phyloP scores from a whole-genome alignment of 495 filamentous ascomycete species.

The Penicillium maclennaniae region DNA sequence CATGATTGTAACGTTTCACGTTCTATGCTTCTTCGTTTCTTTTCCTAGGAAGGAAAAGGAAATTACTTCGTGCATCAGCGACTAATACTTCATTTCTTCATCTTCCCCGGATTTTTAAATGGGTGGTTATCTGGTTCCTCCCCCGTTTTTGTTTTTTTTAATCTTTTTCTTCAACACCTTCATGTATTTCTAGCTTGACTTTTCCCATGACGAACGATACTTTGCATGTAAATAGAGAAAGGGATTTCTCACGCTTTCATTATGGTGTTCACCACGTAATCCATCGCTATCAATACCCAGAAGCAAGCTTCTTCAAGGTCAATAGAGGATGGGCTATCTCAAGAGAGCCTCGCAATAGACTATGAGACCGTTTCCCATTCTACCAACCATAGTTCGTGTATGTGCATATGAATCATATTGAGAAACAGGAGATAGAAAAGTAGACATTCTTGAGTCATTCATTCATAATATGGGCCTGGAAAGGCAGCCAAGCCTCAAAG shows the following conservation, averaged over 20 bases:
- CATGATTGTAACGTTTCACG: conserved; percentile 16
- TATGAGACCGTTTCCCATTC: too few relatives aligned
- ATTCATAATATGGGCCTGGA: conserved; percentile 4
- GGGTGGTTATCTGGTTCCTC: conserved; percentile 8
- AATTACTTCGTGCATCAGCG: conserved; percentile 7
- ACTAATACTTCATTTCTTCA: conserved; percentile 5
- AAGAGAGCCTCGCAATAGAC: too few relatives aligned
- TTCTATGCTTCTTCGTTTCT: conserved; percentile 4
- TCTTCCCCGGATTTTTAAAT: background rate
- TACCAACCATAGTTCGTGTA: too few relatives aligned
- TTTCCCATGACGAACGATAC: conserved; percentile 12
- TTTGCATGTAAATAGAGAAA: conserved; percentile 29
- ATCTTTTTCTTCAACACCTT: conserved; percentile 10
- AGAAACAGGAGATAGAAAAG: background rate
- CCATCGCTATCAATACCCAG: too few relatives aligned
- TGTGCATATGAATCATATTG: background rate
- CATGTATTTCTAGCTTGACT: conserved; percentile 30
- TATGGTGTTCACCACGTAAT: background rate
- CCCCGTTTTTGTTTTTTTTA: conserved; percentile 1
- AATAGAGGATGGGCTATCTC: too few relatives aligned
- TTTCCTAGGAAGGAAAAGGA: background rate
- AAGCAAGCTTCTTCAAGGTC: too few relatives aligned
- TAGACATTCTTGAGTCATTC: conserved; percentile 3
- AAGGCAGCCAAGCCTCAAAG: background rate
- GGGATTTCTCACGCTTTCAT: background rate